phyloP scores from a whole-genome alignment of 2,329 filamentous ascomycete species.

The Botrytis hyacinthi region DNA sequence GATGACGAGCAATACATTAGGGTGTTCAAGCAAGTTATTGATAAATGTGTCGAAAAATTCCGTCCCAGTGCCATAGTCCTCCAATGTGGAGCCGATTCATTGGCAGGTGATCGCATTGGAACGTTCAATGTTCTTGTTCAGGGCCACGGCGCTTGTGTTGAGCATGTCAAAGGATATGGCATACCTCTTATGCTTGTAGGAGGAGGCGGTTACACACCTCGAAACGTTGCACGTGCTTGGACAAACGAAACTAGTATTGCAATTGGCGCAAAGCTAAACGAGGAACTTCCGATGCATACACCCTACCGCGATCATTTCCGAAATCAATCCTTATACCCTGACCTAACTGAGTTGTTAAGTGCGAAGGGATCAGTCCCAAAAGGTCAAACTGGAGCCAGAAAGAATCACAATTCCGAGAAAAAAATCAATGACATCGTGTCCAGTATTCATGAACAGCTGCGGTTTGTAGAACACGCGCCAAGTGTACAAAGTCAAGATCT shows the following conservation, averaged over 20 bases:
- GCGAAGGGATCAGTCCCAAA: slow-evolving; percentile 43
- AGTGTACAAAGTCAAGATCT: slow-evolving; percentile 83
- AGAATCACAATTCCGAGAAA: slow-evolving; percentile 76
- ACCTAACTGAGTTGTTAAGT: slow-evolving; percentile 67
- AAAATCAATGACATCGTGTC: slow-evolving; percentile 73
- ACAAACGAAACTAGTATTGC: slow-evolving; percentile 93
- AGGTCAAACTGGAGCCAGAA: slow-evolving; percentile 42
- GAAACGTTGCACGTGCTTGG: slow-evolving; percentile 96
- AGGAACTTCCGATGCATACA: slow-evolving; percentile 73
- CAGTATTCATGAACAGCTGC: slow-evolving; percentile 78
- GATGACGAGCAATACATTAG: slow-evolving; percentile 84
- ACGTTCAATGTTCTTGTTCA: slow-evolving; percentile 96
- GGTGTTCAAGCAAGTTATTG: slow-evolving; percentile 81
- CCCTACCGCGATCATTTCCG: slow-evolving; percentile 88
- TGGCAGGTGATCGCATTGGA: slow-evolving; percentile 89
- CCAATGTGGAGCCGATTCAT: slow-evolving; percentile 92
- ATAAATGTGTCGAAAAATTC: slow-evolving; percentile 76
- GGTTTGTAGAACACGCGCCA: slow-evolving; percentile 80
- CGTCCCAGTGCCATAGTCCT: slow-evolving; percentile 88
- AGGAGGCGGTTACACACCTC: slow-evolving; percentile 92
- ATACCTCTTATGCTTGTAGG: slow-evolving; percentile 88
- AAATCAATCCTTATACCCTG: slow-evolving; percentile 82
- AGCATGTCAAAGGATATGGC: slow-evolving; percentile 77
- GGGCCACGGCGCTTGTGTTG: slow-evolving; percentile 88
- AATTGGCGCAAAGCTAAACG: slow-evolving; percentile 68